Conservation (phyloP, 306 rosid species). For the Mimosa pudica region DNA sequence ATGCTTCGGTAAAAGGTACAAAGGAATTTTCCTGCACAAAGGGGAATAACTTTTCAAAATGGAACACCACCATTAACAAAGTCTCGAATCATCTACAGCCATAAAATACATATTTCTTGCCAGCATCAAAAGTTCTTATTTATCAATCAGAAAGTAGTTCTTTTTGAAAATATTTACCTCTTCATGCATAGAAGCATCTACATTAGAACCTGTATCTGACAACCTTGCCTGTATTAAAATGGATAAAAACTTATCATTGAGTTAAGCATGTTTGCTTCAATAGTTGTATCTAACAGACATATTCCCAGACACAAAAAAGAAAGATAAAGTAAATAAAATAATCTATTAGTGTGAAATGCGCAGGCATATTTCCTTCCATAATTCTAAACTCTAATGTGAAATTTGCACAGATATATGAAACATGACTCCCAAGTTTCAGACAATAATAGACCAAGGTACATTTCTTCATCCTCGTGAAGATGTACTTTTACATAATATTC, state of each 20-base stretch:
- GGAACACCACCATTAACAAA: background rate
- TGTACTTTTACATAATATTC: background rate
- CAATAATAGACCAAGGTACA: no score
- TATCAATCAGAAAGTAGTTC: slow-evolving; percentile 1
- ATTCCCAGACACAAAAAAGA: background rate
- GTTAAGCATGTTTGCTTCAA: background rate
- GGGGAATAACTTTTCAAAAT: background rate
- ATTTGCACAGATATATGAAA: background rate
- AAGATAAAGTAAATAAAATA: background rate
- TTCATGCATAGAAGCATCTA: slow-evolving; percentile 32
- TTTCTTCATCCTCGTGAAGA: no score
- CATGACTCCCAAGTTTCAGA: slow-evolving; percentile 18
- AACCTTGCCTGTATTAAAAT: slow-evolving; percentile 40
- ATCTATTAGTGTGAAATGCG: background rate
- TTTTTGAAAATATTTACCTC: slow-evolving; percentile 24
- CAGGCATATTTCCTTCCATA: background rate
- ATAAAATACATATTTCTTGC: slow-evolving; percentile 4
- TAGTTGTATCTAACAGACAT: background rate
- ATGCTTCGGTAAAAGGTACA: slow-evolving; percentile 31
- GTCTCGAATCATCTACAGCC: background rate
- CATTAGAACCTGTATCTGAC: slow-evolving; percentile 1
- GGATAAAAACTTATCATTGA: background rate
- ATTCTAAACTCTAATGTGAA: background rate
- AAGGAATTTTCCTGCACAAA: slow-evolving; percentile 37
- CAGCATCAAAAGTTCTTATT: slow-evolving; percentile 14